Conservation (phyloP, 2,329 filamentous ascomycete genomes). For the Aspergillus tamarii region DNA sequence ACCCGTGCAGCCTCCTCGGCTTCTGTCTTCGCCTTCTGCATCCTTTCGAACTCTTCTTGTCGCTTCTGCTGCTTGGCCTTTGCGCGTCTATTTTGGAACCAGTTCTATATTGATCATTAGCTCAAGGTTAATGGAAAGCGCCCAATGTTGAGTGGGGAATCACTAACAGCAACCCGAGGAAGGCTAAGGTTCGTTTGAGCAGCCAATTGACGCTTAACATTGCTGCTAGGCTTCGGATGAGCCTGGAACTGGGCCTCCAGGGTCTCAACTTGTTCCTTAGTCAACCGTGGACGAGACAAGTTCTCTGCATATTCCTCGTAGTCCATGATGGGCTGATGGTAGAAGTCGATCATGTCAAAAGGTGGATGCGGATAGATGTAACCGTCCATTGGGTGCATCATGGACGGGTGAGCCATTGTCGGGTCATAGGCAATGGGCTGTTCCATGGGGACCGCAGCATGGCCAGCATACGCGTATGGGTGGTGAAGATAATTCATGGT, state of each 20-base stretch:
- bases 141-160: neutral
- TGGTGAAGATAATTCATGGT: constrained; percentile 46
- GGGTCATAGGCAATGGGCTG: constrained; percentile 41
- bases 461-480: constrained; percentile 39
- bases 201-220: constrained; percentile 53
- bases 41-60: constrained; percentile 53
- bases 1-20: constrained; percentile 39
- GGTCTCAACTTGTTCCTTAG: constrained; percentile 56
- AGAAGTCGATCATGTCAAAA: constrained; percentile 49
- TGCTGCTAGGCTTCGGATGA: constrained; percentile 55
- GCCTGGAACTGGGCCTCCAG: constrained; percentile 54
- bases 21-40: constrained; percentile 44
- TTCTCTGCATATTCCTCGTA: constrained; percentile 53
- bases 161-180: constrained; percentile 53
- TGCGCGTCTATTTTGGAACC: constrained; percentile 57
- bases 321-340: constrained; percentile 45
- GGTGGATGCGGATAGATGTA: constrained; percentile 42
- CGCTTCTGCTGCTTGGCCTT: constrained; percentile 56
- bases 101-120: constrained; percentile 44
- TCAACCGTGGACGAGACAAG: constrained; percentile 52
- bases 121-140: constrained; percentile 10
- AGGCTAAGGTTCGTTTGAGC: constrained; percentile 53
- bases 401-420: constrained; percentile 40
- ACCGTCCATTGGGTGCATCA: constrained; percentile 43
- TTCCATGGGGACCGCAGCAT: constrained; percentile 41